These are phyloP conservation scores for Zoysia japonica DNA, from an alignment of 176 grass and related monocot genomes.

Conservation along the genomic window DNA sequence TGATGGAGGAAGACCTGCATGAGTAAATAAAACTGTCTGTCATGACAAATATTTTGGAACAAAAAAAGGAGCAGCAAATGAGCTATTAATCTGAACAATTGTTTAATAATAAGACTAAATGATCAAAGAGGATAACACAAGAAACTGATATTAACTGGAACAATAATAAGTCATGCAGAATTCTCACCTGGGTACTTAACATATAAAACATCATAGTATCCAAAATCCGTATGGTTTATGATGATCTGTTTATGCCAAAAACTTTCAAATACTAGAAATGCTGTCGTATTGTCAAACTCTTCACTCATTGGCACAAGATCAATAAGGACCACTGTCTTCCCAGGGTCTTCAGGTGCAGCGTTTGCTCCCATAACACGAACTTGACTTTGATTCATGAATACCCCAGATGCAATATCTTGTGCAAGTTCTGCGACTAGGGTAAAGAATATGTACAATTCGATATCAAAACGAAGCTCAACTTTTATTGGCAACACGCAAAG, in stretches of 20 bases:
- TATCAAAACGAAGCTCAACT: slow-evolving; percentile 71
- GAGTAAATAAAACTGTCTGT: slow-evolving; percentile 32
- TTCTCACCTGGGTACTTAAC: slow-evolving; percentile 78
- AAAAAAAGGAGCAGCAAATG: not conserved
- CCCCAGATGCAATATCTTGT: slow-evolving; percentile 78
- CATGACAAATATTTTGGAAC: slow-evolving; percentile 4
- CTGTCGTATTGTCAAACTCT: slow-evolving; percentile 61
- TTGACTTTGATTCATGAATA: slow-evolving; percentile 81
- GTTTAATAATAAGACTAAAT: not conserved
- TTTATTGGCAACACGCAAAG: slow-evolving; percentile 85
- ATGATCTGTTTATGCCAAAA: slow-evolving; percentile 86
- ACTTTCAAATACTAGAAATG: slow-evolving; percentile 65
- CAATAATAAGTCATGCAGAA: slow-evolving; percentile 13
- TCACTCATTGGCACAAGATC: slow-evolving; percentile 72
- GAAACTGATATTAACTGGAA: slow-evolving; percentile 21
- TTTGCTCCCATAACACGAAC: slow-evolving; percentile 98
- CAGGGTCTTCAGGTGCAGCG: slow-evolving; percentile 64
- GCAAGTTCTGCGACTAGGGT: slow-evolving; percentile 74
- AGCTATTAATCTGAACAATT: slow-evolving; percentile 30
- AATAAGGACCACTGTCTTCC: slow-evolving; percentile 81
- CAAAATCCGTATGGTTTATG: slow-evolving; percentile 68
- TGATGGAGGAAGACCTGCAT: slow-evolving; percentile 76
- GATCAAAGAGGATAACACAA: slow-evolving; percentile 31
- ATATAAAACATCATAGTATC: slow-evolving; percentile 71
- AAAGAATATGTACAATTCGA: slow-evolving; percentile 87